phyloP scores from a whole-genome alignment of 768 basidiomycete genomes.

The Leccinum barrowsii region DNA sequence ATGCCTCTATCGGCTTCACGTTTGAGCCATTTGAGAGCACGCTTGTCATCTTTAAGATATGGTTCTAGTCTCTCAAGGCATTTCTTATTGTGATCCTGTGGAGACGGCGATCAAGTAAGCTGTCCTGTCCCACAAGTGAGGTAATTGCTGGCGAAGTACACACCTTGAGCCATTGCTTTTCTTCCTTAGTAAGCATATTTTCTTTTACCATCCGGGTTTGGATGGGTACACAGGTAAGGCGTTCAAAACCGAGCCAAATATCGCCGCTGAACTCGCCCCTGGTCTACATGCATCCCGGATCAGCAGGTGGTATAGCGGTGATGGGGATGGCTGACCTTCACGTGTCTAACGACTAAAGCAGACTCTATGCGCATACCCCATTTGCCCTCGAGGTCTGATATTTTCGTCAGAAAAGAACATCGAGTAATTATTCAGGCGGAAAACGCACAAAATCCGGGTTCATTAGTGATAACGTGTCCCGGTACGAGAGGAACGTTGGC shows the following conservation, averaged over 20 bases:
- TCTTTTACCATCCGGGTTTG: slow-evolving; percentile 88
- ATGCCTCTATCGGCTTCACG: slow-evolving; percentile 74
- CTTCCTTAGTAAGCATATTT: slow-evolving; percentile 77
- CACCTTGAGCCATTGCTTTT: slow-evolving; percentile 81
- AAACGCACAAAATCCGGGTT: slow-evolving; percentile 85
- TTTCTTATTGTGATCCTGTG: slow-evolving; percentile 76
- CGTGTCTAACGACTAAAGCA: slow-evolving; percentile 68
- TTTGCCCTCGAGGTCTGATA: slow-evolving; percentile 64
- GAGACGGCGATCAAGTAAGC: slow-evolving; percentile 11
- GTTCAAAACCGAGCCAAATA: slow-evolving; percentile 87
- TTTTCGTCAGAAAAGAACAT: slow-evolving; percentile 14
- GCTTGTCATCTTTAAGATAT: slow-evolving; percentile 70
- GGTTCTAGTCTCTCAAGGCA: slow-evolving; percentile 66
- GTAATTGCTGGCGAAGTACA: slow-evolving; percentile 27
- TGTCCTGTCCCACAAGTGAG: background rate
- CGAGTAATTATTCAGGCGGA: slow-evolving; percentile 6
- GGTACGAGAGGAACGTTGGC: slow-evolving; percentile 64
- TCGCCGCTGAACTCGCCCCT: slow-evolving; percentile 67
- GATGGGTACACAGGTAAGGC: slow-evolving; percentile 92
- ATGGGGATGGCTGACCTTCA: slow-evolving; percentile 33
- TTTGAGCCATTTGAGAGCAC: slow-evolving; percentile 77
- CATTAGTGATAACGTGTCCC: slow-evolving; percentile 93
- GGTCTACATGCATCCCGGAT: slow-evolving; percentile 45
- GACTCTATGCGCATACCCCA: slow-evolving; percentile 95
- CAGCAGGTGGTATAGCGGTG: slow-evolving; percentile 1